A percentile compares a stretch with the other conserved stretches of the same genome.
Evolutionary conservation across 2,329 filamentous ascomycete species (phyloP).

Genomic region (Diaporthe vexans): DNA sequence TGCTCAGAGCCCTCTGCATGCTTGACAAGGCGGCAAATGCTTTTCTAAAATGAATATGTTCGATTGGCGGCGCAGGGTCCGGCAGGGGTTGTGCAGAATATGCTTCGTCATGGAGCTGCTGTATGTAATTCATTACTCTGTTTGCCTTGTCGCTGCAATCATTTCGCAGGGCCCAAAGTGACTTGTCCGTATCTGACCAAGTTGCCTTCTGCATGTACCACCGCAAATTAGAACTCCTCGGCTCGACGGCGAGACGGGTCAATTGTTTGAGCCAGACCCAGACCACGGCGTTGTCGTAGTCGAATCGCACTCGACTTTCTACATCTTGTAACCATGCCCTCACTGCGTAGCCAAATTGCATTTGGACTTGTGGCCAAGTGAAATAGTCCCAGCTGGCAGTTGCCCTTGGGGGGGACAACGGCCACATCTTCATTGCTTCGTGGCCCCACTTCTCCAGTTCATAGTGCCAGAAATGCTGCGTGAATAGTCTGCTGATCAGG

Average conservation of each 20-base stretch:
- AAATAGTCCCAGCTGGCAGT: not conserved
- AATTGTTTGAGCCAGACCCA: conserved; percentile 34
- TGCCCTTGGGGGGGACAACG: not conserved
- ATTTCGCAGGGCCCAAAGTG: conserved; percentile 7
- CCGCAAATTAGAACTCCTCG: not conserved
- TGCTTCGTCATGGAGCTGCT: not conserved
- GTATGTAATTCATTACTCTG: not conserved
- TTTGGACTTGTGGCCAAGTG: not conserved
- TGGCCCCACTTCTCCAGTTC: conserved; percentile 23
- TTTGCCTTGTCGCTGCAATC: not conserved
- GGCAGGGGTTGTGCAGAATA: not conserved
- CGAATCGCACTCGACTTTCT: not conserved
- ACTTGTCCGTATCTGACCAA: conserved; percentile 13
- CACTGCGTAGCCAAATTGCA: conserved; percentile 12
- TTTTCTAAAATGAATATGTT: not conserved
- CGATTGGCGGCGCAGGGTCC: not conserved
- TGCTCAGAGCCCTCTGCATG: conserved; percentile 10
- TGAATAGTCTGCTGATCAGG: conserved; percentile 24
- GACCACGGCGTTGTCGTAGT: conserved; percentile 18
- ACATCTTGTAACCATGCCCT: conserved; percentile 14
- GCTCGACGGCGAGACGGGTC: conserved; percentile 10
- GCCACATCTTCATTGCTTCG: conserved; percentile 25
- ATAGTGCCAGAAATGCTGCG: conserved; percentile 33
- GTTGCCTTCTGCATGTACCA: not conserved
- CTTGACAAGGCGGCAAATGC: not conserved